Conservation (phyloP, 371 early-diverging fungal species). For the Mortierella sp. region DNA sequence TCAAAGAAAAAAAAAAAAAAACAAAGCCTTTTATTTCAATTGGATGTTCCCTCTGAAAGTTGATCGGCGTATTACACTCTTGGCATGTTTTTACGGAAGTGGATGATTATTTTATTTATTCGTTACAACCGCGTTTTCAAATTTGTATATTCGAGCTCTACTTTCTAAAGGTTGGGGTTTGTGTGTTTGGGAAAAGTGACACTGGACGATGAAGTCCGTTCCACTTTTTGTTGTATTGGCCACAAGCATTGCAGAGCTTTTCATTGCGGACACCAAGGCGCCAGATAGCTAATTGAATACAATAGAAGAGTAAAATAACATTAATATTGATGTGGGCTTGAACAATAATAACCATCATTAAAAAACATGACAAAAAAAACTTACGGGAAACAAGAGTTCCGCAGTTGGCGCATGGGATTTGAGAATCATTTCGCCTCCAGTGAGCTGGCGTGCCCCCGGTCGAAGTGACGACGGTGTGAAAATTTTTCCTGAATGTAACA, state of each 20-base stretch:
- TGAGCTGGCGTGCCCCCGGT: constrained; percentile 42
- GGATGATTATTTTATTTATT: background rate
- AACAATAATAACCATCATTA: background rate
- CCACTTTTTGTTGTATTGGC: constrained; percentile 55
- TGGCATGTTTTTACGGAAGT: background rate
- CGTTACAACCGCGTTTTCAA: background rate
- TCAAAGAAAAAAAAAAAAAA: background rate
- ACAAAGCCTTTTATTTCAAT: no score
- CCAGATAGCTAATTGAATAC: constrained; percentile 38
- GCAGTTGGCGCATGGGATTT: constrained; percentile 48
- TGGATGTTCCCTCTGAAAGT: no score
- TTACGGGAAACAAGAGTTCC: constrained; percentile 53
- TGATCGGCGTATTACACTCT: no score
- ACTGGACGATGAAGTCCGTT: constrained; percentile 43
- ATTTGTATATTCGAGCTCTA: constrained; percentile 13
- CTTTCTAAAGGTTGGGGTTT: constrained; percentile 39
- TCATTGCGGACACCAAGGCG: constrained; percentile 47
- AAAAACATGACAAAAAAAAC: constrained; percentile 3
- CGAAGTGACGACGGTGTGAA: constrained; percentile 37
- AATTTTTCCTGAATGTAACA: constrained; percentile 44
- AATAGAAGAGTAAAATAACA: background rate
- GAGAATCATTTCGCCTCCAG: constrained; percentile 49
- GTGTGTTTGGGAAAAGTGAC: constrained; percentile 36
- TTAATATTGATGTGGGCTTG: background rate
- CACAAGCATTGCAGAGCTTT: constrained; percentile 53